Evolutionary conservation across 2,329 filamentous ascomycete genomes (phyloP).

Genomic region (Dendryphion nanum): DNA sequence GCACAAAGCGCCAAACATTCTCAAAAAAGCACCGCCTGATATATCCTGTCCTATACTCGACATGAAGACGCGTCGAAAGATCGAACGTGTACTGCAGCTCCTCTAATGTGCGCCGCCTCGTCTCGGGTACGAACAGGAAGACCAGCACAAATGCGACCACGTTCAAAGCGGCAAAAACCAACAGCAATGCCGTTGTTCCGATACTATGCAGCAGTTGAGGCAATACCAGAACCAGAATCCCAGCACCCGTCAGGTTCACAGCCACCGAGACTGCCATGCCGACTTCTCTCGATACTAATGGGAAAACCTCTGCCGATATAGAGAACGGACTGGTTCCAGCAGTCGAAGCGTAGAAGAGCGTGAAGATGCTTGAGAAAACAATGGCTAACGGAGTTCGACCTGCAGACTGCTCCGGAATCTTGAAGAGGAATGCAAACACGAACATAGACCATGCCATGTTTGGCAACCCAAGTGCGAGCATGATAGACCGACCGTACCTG

Average conservation of each 20-base stretch:
- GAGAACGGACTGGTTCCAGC: slow-evolving; percentile 22
- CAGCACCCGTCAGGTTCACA: slow-evolving; percentile 39
- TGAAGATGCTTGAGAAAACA: slow-evolving; percentile 18
- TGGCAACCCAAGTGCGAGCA: slow-evolving; percentile 17
- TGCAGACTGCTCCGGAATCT: slow-evolving; percentile 7
- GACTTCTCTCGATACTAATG: slow-evolving; percentile 20
- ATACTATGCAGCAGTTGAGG: slow-evolving; percentile 33
- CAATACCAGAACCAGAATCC: slow-evolving; percentile 38
- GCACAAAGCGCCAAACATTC: slow-evolving; percentile 17
- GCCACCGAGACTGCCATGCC: slow-evolving; percentile 37
- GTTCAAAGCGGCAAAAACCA: slow-evolving; percentile 35
- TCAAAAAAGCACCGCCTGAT: slow-evolving; percentile 13
- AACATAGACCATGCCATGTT: slow-evolving; percentile 25
- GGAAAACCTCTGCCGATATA: slow-evolving; percentile 21
- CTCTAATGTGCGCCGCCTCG: slow-evolving; percentile 20
- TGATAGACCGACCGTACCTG: slow-evolving; percentile 17
- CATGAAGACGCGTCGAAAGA: slow-evolving; percentile 17
- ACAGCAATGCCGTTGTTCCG: slow-evolving; percentile 30
- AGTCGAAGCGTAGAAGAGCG: slow-evolving; percentile 18
- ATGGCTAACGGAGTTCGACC: slow-evolving; percentile 11
- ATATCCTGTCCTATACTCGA: slow-evolving; percentile 14
- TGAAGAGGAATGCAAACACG: slow-evolving; percentile 19
- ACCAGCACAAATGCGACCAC: slow-evolving; percentile 25
- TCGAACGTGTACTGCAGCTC: slow-evolving; percentile 25
- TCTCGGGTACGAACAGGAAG: slow-evolving; percentile 28